A percentile compares a stretch with the other conserved stretches of the same genome.
phyloP scores from a whole-genome alignment of 2,329 filamentous ascomycete species.

The Talaromyces sp. region DNA sequence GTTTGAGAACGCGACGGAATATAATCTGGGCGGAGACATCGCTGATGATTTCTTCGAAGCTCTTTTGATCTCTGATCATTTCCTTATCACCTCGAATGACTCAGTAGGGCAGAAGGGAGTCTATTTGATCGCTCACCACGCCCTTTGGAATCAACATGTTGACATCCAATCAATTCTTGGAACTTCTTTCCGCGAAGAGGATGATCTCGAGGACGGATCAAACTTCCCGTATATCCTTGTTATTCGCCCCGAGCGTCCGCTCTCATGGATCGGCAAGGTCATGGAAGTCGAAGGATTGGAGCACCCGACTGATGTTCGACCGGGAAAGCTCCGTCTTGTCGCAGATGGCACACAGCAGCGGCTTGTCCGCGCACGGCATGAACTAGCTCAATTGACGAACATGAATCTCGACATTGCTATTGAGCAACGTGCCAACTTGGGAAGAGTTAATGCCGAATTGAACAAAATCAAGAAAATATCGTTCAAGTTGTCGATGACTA shows the following conservation, averaged over 20 bases:
- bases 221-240: constrained; percentile 78
- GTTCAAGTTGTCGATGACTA: constrained; percentile 93
- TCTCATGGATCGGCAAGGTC: constrained; percentile 76
- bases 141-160: constrained; percentile 66
- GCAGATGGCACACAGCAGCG: constrained; percentile 79
- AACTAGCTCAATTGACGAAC: constrained; percentile 72
- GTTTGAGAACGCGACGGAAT: constrained; percentile 95
- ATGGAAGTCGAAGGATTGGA: constrained; percentile 67
- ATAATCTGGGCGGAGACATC: constrained; percentile 69
- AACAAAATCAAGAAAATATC: constrained; percentile 94
- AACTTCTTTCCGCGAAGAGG: constrained; percentile 67
- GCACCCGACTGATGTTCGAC: constrained; percentile 76
- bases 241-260: constrained; percentile 69
- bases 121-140: constrained; percentile 78
- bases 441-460: constrained; percentile 82
- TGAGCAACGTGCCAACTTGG: constrained; percentile 87
- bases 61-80: constrained; percentile 76
- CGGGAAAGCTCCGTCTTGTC: constrained; percentile 79
- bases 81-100: constrained; percentile 67
- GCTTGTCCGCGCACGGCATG: constrained; percentile 69
- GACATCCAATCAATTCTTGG: constrained; percentile 83
- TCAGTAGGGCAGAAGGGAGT: constrained; percentile 68
- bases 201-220: constrained; percentile 64
- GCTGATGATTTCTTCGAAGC: constrained; percentile 75
- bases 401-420: constrained; percentile 83